These are phyloP conservation scores for Colletotrichum spinosum DNA, from an alignment of 2,329 filamentous ascomycete species.

Conservation along the genomic window DNA sequence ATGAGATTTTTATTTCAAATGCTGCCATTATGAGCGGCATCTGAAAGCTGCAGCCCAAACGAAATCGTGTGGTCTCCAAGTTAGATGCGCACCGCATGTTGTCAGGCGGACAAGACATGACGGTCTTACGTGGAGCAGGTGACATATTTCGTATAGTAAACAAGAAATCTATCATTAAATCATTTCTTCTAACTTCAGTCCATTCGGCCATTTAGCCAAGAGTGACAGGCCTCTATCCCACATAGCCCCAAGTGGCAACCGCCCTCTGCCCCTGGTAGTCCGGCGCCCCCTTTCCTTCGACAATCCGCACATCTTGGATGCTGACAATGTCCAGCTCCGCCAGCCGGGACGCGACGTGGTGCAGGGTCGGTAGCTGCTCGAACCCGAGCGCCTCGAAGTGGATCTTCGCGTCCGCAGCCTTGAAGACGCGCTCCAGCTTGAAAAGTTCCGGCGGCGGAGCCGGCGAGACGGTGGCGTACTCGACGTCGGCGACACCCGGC, in stretches of 20 bases:
- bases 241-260: slow-evolving; percentile 20
- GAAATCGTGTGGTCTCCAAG: no score
- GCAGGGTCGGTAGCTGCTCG: slow-evolving; percentile 68
- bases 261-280: slow-evolving; percentile 22
- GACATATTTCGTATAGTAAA: no score
- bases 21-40: no score
- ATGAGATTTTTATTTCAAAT: no score
- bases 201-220: no score
- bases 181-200: no score
- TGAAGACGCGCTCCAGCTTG: slow-evolving; percentile 50
- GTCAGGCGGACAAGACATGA: no score
- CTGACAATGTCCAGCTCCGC: slow-evolving; percentile 67
- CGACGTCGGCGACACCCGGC: slow-evolving; percentile 62
- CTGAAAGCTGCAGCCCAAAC: no score
- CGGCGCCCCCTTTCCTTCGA: slow-evolving; percentile 57
- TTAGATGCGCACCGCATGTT: no score
- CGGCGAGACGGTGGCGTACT: slow-evolving; percentile 59
- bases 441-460: background rate
- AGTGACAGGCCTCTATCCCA: background rate
- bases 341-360: slow-evolving; percentile 65
- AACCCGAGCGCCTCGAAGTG: slow-evolving; percentile 61
- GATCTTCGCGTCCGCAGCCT: slow-evolving; percentile 52
- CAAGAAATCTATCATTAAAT: no score
- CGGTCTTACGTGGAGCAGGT: no score
- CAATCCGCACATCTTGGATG: slow-evolving; percentile 44